phyloP scores from a whole-genome alignment of 2,329 filamentous ascomycete genomes.

The Diplodia scrobiculata region DNA sequence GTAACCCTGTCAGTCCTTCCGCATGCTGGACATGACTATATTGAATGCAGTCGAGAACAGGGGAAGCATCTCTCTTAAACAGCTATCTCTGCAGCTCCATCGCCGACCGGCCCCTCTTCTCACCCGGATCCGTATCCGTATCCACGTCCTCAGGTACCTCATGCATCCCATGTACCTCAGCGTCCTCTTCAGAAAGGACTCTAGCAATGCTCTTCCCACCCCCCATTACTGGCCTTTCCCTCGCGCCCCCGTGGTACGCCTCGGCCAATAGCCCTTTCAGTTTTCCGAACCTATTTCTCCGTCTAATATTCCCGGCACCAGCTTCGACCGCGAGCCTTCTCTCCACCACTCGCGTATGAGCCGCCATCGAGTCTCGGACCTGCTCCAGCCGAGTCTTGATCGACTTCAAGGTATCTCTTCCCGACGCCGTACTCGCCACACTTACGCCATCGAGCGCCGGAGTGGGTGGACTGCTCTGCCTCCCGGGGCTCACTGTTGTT shows the following conservation, averaged over 20 bases:
- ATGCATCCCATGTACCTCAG: background rate
- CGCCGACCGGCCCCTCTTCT: too few species aligned
- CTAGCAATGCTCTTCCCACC: background rate
- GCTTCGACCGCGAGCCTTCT: background rate
- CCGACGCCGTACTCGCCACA: background rate
- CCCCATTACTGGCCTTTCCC: background rate
- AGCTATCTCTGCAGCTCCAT: too few species aligned
- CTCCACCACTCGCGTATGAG: background rate
- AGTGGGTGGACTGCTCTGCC: background rate
- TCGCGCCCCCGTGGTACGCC: background rate
- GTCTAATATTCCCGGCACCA: background rate
- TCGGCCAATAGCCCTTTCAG: background rate
- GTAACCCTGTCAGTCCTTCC: background rate
- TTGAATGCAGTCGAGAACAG: background rate
- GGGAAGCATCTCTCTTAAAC: too few species aligned
- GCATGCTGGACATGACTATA: background rate
- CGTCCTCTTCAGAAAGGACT: background rate
- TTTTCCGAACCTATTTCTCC: background rate
- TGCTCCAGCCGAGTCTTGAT: background rate
- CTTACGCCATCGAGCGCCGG: background rate
- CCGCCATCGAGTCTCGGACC: background rate
- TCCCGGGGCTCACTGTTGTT: background rate
- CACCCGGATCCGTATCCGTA: too few species aligned
- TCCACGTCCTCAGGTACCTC: background rate
- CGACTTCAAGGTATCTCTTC: background rate